Percentiles rank a stretch among this genome's conserved stretches.
These are phyloP conservation scores for Discostella pseudostelligera DNA, from an alignment of 108 stramenopile species.

Conservation along the genomic window DNA sequence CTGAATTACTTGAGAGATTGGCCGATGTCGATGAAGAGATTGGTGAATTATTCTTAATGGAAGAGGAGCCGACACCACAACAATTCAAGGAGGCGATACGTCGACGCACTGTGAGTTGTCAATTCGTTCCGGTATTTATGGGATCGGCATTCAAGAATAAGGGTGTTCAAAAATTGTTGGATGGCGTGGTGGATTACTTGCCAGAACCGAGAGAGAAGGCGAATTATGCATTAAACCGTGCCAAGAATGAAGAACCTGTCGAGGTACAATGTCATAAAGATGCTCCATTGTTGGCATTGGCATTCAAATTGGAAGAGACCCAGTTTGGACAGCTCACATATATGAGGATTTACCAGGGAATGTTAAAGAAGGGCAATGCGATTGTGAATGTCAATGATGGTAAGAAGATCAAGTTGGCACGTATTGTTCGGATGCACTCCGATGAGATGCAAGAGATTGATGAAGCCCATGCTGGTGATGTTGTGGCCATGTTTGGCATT, in stretches of 20 bases:
- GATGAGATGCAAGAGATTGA: conserved; percentile 99
- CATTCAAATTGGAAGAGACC: conserved; percentile 99
- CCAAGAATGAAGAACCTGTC: conserved; percentile 80
- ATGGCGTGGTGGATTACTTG: conserved; percentile 96
- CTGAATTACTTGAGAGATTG: conserved; percentile 89
- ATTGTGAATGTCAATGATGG: conserved; percentile 85
- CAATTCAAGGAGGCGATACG: conserved; percentile 90
- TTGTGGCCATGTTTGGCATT: conserved; percentile 99
- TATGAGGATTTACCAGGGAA: conserved; percentile 97
- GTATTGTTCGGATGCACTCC: conserved; percentile 98
- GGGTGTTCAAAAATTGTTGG: conserved; percentile 96
- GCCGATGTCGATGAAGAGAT: conserved; percentile 98
- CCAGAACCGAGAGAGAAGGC: conserved; percentile 91
- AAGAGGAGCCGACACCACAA: conserved; percentile 86
- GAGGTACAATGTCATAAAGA: conserved; percentile 62
- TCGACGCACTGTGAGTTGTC: conserved; percentile 80
- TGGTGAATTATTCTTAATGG: conserved; percentile 95
- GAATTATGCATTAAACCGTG: conserved; percentile 90
- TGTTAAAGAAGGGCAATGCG: conserved; percentile 82
- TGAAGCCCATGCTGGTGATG: conserved; percentile 93
- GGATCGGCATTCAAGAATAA: conserved; percentile 99
- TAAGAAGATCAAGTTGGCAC: conserved; percentile 92
- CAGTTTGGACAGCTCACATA: conserved; percentile 98
- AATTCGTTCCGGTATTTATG: conserved; percentile 99
- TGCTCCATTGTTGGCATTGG: conserved; percentile 91